Base-by-base conservation (phyloP, 2,329 filamentous ascomycete species). In the Malbranchea zuffiana region DNA sequence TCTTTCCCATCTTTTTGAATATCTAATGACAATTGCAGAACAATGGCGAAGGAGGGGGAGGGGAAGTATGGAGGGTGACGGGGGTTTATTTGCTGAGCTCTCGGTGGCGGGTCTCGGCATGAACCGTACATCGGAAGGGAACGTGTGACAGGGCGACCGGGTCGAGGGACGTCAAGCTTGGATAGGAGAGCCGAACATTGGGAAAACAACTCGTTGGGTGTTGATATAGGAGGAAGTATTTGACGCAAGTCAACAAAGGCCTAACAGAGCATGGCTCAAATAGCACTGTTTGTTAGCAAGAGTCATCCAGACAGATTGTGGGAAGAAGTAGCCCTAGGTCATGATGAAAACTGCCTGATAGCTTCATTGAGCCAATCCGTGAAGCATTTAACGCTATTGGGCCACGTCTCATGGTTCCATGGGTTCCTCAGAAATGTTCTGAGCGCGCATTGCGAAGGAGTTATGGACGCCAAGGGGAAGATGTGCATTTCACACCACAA, bases 371-470 rank as follows among this genome's bases (percentile, higher is more conserved):
- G 50, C 46, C 54, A 58, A 55, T 51, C 48, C 47, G 50, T 50
- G 45, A 48, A 47, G 45, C 39, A 43, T 49, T 40, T 33, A 21
- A 21, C 40, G 40, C 53, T 44, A 62, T 62, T 62, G 59, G 58
- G 49, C 60, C 60, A 63, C 60, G 59, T 63, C 54, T 59, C 51
- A 47, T 45, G 44, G 52, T 45, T 45, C 49, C 50, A 51, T 51
- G 51, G 43, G 44, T 34, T 37, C 46, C 42, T 47, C 37, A 43
- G 49, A 46, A 46, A 32, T 33, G 36, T 18, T 31, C 29, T 17
- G 23, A 34, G 23, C 29, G 30, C 36, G 28, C 30, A 39, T 17
- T 7, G 17, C 34, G 36, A 39, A 28, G 36, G 30, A 24, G 30
- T 39, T 34, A 21, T n/a, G n/a, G 30, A 39, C 30, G 36, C 36